A percentile compares a stretch with the other conserved stretches of the same genome.
These are phyloP conservation scores for Ogataea pini DNA, from an alignment of 805 yeast genomes.

Conservation along the genomic window DNA sequence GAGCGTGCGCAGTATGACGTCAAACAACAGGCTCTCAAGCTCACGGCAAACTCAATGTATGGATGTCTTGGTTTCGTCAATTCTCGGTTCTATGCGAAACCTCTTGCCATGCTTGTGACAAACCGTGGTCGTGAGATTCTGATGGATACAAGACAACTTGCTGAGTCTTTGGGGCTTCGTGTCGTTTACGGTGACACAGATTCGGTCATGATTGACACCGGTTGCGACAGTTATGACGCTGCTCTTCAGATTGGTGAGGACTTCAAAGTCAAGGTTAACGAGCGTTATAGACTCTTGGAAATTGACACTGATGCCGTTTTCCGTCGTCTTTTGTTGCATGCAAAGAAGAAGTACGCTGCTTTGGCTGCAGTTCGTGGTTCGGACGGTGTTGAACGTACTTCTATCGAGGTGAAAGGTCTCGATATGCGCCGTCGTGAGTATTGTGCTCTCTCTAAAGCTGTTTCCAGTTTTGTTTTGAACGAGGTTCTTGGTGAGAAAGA, in stretches of 20 bases:
- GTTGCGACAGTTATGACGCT: conserved; percentile 63
- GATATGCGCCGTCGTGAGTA: conserved; percentile 97
- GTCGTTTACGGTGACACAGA: conserved; percentile 99
- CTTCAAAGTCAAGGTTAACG: conserved; percentile 84
- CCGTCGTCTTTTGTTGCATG: conserved; percentile 77
- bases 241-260: conserved; percentile 82
- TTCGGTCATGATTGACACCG: conserved; percentile 97
- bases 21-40: conserved; percentile 91
- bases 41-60: conserved; percentile 99
- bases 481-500: conserved; percentile 72
- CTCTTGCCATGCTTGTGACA: conserved; percentile 93
- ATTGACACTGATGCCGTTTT: conserved; percentile 95
- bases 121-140: conserved; percentile 94
- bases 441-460: conserved; percentile 88
- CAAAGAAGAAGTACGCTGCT: conserved; percentile 98
- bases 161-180: conserved; percentile 77
- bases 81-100: conserved; percentile 93
- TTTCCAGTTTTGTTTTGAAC: conserved; percentile 72
- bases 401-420: conserved; percentile 89
- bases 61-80: conserved; percentile 94
- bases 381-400: conserved; percentile 55
- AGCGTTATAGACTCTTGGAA: conserved; percentile 81
- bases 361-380: conserved; percentile 52
- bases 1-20: conserved; percentile 88
- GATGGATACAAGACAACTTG: conserved; percentile 88